phyloP scores from a whole-genome alignment of 2,329 filamentous ascomycete species.

The Tympanopsis confertula region DNA sequence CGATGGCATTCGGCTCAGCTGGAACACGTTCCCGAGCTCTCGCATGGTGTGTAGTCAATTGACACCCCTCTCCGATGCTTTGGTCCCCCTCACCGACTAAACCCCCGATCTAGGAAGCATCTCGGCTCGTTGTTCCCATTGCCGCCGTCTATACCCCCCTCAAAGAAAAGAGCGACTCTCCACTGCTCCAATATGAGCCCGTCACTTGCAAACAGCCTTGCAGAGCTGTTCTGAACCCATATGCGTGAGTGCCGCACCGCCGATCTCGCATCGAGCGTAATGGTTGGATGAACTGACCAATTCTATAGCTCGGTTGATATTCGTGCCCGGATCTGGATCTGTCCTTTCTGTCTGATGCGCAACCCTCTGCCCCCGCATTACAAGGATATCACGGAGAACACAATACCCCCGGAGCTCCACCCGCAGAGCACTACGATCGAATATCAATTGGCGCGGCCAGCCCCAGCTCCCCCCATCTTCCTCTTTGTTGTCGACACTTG shows the following conservation, averaged over 20 bases:
- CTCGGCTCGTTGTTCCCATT: slow-evolving; percentile 61
- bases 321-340: slow-evolving; percentile 76
- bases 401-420: slow-evolving; percentile 74
- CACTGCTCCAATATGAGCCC: slow-evolving; percentile 32
- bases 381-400: slow-evolving; percentile 76
- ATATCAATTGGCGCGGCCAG: slow-evolving; percentile 69
- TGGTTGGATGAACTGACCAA: slow-evolving; percentile 11
- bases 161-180: slow-evolving; percentile 58
- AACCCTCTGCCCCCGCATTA: slow-evolving; percentile 77
- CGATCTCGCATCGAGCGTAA: not conserved
- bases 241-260: not conserved
- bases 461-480: slow-evolving; percentile 78
- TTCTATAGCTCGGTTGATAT: slow-evolving; percentile 64
- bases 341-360: slow-evolving; percentile 74
- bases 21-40: slow-evolving; percentile 70
- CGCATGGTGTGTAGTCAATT: slow-evolving; percentile 45
- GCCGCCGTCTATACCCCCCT: slow-evolving; percentile 62
- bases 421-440: slow-evolving; percentile 80
- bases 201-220: not conserved
- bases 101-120: slow-evolving; percentile 46
- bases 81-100: not conserved
- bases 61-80: not conserved
- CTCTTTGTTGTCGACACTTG: slow-evolving; percentile 80
- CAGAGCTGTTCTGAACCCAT: not conserved
- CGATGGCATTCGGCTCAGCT: slow-evolving; percentile 63